These are phyloP conservation scores for Colletotrichum plurivorum DNA, from an alignment of 2,329 filamentous ascomycete genomes.

Conservation along the genomic window DNA sequence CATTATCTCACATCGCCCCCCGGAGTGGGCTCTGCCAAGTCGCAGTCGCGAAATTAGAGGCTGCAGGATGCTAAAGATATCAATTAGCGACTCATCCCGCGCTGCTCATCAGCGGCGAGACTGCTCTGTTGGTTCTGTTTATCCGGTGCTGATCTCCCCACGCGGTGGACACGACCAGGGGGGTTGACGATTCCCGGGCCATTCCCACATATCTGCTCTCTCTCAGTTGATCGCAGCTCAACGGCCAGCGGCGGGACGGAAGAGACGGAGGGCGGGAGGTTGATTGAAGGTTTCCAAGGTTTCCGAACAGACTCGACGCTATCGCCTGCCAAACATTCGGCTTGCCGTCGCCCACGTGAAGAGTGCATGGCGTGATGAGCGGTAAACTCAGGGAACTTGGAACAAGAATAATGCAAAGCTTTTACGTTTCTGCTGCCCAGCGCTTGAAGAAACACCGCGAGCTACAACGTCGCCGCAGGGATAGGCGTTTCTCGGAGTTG, in stretches of 20 bases:
- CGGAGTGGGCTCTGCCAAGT: constrained; percentile 32
- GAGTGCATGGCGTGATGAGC: background rate
- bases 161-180: constrained; percentile 23
- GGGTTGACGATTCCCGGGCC: background rate
- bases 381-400: background rate
- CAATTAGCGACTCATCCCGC: constrained; percentile 1
- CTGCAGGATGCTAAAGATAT: constrained; percentile 36
- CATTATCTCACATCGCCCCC: constrained; percentile 19
- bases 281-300: constrained; percentile 12
- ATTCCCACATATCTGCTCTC: background rate
- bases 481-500: background rate
- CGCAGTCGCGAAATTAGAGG: constrained; percentile 34
- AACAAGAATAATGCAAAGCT: constrained; percentile 8
- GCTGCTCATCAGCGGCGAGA: constrained; percentile 8
- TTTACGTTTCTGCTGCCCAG: constrained; percentile 4
- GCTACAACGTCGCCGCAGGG: background rate
- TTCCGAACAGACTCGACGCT: constrained; percentile 9
- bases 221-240: background rate
- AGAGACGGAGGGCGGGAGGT: background rate
- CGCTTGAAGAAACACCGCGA: background rate
- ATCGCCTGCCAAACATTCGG: constrained; percentile 8
- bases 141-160: constrained; percentile 32
- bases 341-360: constrained; percentile 10
- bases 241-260: background rate
- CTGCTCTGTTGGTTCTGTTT: constrained; percentile 17